phyloP scores from a whole-genome alignment of 108 stramenopile species.

The Nitzschia sp. region DNA sequence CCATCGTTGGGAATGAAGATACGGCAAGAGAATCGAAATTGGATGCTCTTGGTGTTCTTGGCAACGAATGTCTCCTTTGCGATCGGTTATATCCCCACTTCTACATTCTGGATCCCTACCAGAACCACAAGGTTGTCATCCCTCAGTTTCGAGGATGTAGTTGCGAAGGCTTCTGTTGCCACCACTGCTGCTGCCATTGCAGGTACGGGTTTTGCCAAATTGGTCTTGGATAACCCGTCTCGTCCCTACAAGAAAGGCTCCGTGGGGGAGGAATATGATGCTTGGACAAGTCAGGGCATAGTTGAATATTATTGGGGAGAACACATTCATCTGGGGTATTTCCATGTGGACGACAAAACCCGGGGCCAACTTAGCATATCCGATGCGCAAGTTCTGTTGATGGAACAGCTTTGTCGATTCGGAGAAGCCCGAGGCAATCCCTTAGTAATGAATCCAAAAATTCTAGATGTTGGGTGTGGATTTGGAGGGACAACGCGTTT shows the following conservation, averaged over 20 bases:
- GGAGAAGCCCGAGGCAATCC: conserved; percentile 47
- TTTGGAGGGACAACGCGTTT: conserved; percentile 90
- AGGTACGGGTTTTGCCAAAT: conserved; percentile 63
- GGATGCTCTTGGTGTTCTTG: too few relatives aligned
- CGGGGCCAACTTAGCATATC: conserved; percentile 76
- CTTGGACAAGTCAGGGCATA: conserved; percentile 93
- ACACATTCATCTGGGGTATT: conserved; percentile 91
- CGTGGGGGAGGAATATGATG: conserved; percentile 88
- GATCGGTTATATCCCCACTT: too few relatives aligned
- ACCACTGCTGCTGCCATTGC: conserved; percentile 59
- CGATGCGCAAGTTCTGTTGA: conserved; percentile 91
- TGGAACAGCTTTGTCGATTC: conserved; percentile 91
- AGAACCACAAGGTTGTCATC: too few relatives aligned
- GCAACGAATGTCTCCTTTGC: too few relatives aligned
- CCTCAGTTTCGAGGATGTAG: too few relatives aligned
- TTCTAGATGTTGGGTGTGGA: conserved; percentile 95
- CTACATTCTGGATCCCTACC: too few relatives aligned
- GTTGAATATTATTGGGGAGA: conserved; percentile 97
- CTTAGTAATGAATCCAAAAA: conserved; percentile 51
- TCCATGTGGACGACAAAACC: conserved; percentile 73
- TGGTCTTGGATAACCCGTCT: conserved; percentile 72
- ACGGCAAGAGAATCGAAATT: too few relatives aligned
- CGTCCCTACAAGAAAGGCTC: conserved; percentile 75
- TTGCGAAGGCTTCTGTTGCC: conserved; percentile 8
- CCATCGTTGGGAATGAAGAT: too few relatives aligned